phyloP scores from a whole-genome alignment of 495 filamentous ascomycete genomes.

The Corynascus novoguineensis region DNA sequence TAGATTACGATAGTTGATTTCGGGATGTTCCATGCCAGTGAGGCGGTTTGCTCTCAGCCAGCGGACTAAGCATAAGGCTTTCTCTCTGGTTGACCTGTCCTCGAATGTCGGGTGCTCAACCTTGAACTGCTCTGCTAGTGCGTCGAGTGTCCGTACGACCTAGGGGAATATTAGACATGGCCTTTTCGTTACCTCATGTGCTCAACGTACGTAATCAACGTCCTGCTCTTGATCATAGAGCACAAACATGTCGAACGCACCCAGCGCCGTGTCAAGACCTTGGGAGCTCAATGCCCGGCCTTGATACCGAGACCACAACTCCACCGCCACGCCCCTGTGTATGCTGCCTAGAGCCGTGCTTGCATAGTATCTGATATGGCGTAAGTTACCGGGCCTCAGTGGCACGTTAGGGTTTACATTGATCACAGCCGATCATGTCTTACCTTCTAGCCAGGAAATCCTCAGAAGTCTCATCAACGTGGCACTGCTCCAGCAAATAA shows the following conservation, averaged over 20 bases:
- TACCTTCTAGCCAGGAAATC: constrained; percentile 82
- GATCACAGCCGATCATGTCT: constrained; percentile 2
- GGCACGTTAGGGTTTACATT: not conserved
- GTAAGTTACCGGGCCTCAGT: constrained; percentile 10
- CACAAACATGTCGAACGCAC: constrained; percentile 83
- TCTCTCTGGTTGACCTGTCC: constrained; percentile 52
- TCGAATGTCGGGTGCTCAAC: constrained; percentile 45
- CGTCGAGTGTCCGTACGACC: constrained; percentile 59
- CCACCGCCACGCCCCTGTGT: constrained; percentile 72
- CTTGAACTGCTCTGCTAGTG: constrained; percentile 51
- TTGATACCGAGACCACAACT: constrained; percentile 60
- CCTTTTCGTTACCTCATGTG: not conserved
- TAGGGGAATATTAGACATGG: constrained; percentile 22
- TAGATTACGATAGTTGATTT: constrained; percentile 66
- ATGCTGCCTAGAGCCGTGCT: constrained; percentile 66
- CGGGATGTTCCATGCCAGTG: constrained; percentile 55
- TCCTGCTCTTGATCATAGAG: constrained; percentile 64
- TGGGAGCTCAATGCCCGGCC: constrained; percentile 20
- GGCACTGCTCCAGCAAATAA: constrained; percentile 61
- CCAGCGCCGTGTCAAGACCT: constrained; percentile 65
- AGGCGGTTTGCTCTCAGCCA: constrained; percentile 63
- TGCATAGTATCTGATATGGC: constrained; percentile 60
- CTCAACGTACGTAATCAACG: constrained; percentile 58
- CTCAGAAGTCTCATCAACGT: constrained; percentile 51
- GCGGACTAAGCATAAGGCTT: constrained; percentile 58